phyloP scores from a whole-genome alignment of 1,284 basidiomycete species.

The Marasmius sp. region DNA sequence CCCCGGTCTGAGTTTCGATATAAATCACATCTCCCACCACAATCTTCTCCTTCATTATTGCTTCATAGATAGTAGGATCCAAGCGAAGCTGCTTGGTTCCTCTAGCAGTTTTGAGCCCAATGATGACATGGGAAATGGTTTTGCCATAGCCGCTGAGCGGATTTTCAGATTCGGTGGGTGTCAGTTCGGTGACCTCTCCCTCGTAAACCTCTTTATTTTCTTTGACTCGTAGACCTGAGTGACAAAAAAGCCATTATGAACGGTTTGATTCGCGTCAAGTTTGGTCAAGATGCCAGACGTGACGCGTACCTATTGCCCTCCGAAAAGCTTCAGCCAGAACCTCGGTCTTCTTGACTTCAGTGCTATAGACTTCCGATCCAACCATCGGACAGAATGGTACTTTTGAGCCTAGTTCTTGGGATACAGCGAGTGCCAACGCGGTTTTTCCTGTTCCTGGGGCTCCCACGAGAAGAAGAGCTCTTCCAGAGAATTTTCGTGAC shows the following conservation, averaged over 20 bases:
- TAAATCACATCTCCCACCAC: conserved; percentile 97
- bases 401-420: conserved; percentile 92
- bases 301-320: conserved; percentile 85
- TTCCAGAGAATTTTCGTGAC: conserved; percentile 88
- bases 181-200: conserved; percentile 96
- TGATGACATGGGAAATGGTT: conserved; percentile 95
- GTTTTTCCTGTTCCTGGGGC: conserved; percentile 96
- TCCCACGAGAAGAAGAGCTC: conserved; percentile 85
- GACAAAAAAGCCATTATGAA: conserved; percentile 1
- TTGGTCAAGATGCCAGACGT: conserved; percentile 1
- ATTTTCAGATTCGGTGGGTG: conserved; percentile 94
- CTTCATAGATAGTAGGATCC: conserved; percentile 96
- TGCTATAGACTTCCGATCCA: conserved; percentile 94
- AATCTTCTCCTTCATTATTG: conserved; percentile 97
- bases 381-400: conserved; percentile 99
- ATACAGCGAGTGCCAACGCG: conserved; percentile 89
- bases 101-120: conserved; percentile 96
- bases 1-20: conserved; percentile 92
- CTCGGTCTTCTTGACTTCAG: conserved; percentile 99
- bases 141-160: conserved; percentile 97
- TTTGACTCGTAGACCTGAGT: conserved; percentile 87
- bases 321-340: conserved; percentile 96
- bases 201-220: conserved; percentile 99
- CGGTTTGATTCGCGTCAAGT: background rate
- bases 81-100: conserved; percentile 97